These are phyloP conservation scores for Atalantia buxifolia DNA, from an alignment of 345 rosid genomes.

Conservation along the genomic window DNA sequence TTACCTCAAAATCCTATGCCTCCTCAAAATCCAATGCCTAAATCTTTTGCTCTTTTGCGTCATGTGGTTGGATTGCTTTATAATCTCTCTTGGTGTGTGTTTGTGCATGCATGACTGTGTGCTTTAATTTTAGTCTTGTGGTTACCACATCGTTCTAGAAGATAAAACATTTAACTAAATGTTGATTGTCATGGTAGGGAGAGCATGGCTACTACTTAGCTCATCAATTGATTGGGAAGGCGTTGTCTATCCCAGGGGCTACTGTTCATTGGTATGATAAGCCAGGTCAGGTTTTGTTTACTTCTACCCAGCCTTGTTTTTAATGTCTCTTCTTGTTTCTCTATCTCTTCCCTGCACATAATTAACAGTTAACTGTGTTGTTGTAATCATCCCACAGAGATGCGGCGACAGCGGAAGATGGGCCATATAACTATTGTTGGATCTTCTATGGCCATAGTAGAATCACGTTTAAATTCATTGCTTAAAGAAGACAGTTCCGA, in stretches of 20 bases:
- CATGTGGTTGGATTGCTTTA: not conserved
- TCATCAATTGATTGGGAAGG: slow-evolving; percentile 60
- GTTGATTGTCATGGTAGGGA: slow-evolving; percentile 42
- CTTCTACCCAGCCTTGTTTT: not conserved
- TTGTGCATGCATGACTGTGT: not conserved
- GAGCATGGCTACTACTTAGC: slow-evolving; percentile 74
- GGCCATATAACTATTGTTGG: slow-evolving; percentile 93
- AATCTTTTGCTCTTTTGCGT: not conserved
- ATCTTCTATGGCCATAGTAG: slow-evolving; percentile 59
- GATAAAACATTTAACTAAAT: not conserved
- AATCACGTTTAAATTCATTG: slow-evolving; percentile 54
- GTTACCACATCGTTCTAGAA: not conserved
- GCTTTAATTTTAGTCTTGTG: not conserved
- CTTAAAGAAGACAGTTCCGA: slow-evolving; percentile 39
- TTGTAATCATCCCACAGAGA: slow-evolving; percentile 40
- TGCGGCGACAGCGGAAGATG: slow-evolving; percentile 94
- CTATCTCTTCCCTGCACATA: not conserved
- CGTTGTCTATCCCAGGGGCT: slow-evolving; percentile 65
- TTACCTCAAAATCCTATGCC: not conserved
- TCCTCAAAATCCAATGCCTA: not conserved
- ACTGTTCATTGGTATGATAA: slow-evolving; percentile 96
- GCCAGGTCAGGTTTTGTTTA: slow-evolving; percentile 57
- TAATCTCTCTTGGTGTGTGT: not conserved
- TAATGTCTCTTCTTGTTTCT: not conserved
- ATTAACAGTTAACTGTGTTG: not conserved